Conservation (phyloP, 75 land plant species). For the Isoetes taiwanensis region DNA sequence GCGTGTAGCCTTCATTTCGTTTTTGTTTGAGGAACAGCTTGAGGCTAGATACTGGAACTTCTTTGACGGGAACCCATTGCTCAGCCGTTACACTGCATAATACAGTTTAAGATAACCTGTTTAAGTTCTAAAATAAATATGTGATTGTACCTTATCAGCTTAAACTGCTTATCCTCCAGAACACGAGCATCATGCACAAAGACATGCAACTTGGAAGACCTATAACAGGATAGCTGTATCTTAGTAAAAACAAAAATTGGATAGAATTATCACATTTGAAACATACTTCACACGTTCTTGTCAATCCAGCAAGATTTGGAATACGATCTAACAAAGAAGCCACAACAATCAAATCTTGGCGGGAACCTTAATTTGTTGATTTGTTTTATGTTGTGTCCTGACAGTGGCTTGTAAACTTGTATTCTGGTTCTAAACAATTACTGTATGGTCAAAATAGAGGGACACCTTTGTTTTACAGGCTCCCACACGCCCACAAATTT, state of each 20-base stretch:
- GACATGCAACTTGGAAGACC: no score
- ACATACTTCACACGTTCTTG: slow-evolving; percentile 89
- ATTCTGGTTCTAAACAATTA: no score
- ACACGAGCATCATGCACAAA: no score
- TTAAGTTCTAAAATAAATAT: no score
- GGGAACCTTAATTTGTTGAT: no score
- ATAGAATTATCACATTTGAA: background rate
- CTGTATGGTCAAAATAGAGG: no score
- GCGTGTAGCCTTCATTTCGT: slow-evolving; percentile 51
- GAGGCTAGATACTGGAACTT: slow-evolving; percentile 54
- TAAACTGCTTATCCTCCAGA: slow-evolving; percentile 85
- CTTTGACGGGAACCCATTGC: slow-evolving; percentile 75
- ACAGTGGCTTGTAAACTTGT: no score
- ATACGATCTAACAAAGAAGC: slow-evolving; percentile 75
- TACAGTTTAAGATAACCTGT: no score
- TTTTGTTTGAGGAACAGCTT: slow-evolving; percentile 48
- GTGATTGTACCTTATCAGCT: slow-evolving; percentile 70
- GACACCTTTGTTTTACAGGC: no score
- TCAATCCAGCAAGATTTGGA: slow-evolving; percentile 91
- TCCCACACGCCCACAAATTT: no score
- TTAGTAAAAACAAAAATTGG: background rate
- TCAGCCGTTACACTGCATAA: slow-evolving; percentile 80
- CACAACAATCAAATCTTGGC: slow-evolving; percentile 67
- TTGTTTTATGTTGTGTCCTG: no score
- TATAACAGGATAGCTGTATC: no score